Base-by-base conservation (phyloP, 164 flowering plant species). In the Stephania yunnanensis region DNA sequence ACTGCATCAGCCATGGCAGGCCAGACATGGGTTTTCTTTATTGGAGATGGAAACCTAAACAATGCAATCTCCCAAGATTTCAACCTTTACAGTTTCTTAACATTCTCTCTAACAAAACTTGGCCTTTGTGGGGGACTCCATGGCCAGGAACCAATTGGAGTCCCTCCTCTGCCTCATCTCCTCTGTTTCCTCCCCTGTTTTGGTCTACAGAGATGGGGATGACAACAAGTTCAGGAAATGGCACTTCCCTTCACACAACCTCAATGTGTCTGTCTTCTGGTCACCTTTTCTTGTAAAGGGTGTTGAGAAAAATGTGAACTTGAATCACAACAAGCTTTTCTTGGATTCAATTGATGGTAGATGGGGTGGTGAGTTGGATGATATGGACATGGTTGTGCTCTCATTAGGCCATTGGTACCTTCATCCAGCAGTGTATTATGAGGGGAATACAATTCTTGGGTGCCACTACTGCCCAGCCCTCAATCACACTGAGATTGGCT, bases 321-420 rank as follows among this genome's bases (percentile, higher is more conserved):
- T 76, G 7, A 69, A 87, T 77, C 78, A 85, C 70, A 95, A 93
- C 72, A 80, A 71, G 7, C 63, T 95, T 82, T 88, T 68, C 66
- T 68, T 95, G 80, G 96, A 91, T 55, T 69, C 73, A 5, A 87
- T 88, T 9, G 89, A 95, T 76, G 91, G 85, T 68, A 82, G 82
- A 46, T 95, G 99, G 99, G 92, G 89, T 4, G 36, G 31, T 1
- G 96, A 93, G 72, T 29, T 93, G 79, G 83, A 65, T n/a, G 63
- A 65, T 1, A 80, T 93, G 3, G 96, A 95, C 73, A 77, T 87
- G 85, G 19, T 92, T 55, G 90, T 95, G 0, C 72, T 95, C 22
- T 90, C 95, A 12, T 76, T 86, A n/a, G 99, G 99, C 31, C 99
- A 95, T 73, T 95, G 99, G 99, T 92, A 82, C 74, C 83, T 95